These are phyloP conservation scores for Fagopyrum esculentum DNA, from an alignment of 148 eudicot genomes.

Conservation along the genomic window DNA sequence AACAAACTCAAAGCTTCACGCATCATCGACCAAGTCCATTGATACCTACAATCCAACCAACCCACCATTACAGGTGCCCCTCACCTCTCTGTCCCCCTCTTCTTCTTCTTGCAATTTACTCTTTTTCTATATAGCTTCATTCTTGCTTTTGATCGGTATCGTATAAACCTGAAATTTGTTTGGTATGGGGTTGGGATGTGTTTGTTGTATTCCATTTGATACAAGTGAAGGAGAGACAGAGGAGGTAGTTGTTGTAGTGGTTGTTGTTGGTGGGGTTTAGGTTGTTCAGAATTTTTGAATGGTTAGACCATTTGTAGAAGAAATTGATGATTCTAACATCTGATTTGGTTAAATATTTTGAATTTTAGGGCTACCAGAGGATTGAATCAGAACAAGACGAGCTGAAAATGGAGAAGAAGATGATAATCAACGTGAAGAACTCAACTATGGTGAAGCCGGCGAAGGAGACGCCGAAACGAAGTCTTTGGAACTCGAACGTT, in stretches of 20 bases:
- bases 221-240: not conserved
- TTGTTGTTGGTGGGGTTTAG: not conserved
- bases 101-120: not conserved
- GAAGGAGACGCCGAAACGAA: constrained; percentile 18
- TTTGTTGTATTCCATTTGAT: not conserved
- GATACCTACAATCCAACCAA: constrained; percentile 4
- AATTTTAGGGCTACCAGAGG: not conserved
- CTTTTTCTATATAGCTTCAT: not conserved
- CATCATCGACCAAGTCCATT: constrained; percentile 11
- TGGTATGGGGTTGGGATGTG: not conserved
- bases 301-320: not conserved
- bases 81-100: not conserved
- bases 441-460: constrained; percentile 22
- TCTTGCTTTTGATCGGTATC: not conserved
- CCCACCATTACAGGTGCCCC: constrained; percentile 12
- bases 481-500: constrained; percentile 22
- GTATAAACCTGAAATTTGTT: not conserved
- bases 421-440: constrained; percentile 16
- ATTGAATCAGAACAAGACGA: not conserved
- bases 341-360: not conserved
- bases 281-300: not conserved
- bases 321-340: not conserved
- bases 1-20: not conserved
- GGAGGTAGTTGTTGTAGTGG: constrained; percentile 4
- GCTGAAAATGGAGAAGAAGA: not conserved